Evolutionary conservation across 2,329 filamentous ascomycete species (phyloP), one percentile per base, ranked within the genome.

Genomic region (Alternaria gaisen): DNA sequence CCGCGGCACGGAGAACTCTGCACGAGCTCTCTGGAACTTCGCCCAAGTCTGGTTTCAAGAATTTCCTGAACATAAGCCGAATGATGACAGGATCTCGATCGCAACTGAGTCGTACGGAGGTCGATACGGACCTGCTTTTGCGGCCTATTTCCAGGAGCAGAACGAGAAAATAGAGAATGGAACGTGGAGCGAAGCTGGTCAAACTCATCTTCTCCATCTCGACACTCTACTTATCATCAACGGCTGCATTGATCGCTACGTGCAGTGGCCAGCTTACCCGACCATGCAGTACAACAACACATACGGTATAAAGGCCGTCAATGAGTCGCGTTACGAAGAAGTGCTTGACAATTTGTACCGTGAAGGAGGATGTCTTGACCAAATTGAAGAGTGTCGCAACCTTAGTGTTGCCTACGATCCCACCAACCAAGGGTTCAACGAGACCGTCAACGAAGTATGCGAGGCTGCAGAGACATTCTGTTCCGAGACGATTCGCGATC

Each of bases 1-100:
- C 0, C 85, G 84, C 43, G 83, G 80, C 6, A 86, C 84, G 0
- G 75, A 81, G 53, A 84, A 84, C 67, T 82, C 84, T 28, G 86
- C 84, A n/a, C 80, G 82, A 62, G 82, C 84, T 9, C 76, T 87
- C 5, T 88, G 86, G 86, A 82, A 72, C 67, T 87, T 88, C 73
- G 81, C 85, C 0, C 86, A 88, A 70, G 82, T 83, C 1, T 91
- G 88, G 81, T 87, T 88, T 56, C 81, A 85, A 5, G 84, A 87
- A 30, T 91, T 91, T 59, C 88, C 87, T 0, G 81, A 83, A 30
- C 90, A 91, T 70, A 83, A 85, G 71, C 84, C 84, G 3, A 83
- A 84, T 43, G 84, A 88, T 60, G 84, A 87, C 59, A 82, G 83
- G 4, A 79, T 88, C 55, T 86, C 83, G 53, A 82, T 84, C 5